Evolutionary conservation across 306 rosid genomes (phyloP).

Genomic region (Quercus wislizeni): DNA sequence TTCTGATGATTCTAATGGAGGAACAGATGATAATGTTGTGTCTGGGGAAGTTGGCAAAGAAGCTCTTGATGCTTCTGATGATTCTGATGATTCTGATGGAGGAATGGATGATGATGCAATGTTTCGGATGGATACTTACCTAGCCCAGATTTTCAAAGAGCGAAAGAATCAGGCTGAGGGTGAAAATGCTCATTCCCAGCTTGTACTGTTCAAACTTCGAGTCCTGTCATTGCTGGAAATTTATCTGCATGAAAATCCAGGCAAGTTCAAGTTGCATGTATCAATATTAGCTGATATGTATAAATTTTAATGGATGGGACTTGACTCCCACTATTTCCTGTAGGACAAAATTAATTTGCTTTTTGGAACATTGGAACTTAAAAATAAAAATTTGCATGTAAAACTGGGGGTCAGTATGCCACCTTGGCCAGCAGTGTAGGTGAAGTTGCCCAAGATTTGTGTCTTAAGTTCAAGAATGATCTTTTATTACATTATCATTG

Average conservation of each 20-base stretch:
- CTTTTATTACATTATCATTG: background rate
- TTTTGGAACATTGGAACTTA: background rate
- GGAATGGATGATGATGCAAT: conserved; percentile 99
- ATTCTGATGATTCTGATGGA: conserved; percentile 92
- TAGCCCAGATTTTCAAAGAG: conserved; percentile 83
- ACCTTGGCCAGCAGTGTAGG: background rate
- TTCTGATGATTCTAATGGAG: conserved; percentile 93
- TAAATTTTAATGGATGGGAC: background rate
- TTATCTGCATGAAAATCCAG: conserved; percentile 91
- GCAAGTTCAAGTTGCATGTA: conserved; percentile 32
- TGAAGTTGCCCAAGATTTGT: background rate
- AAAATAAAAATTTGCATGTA: background rate
- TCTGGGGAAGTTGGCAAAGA: conserved; percentile 50
- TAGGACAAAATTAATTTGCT: background rate
- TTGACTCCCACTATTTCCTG: background rate
- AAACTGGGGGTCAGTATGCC: background rate
- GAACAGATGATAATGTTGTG: conserved; percentile 93
- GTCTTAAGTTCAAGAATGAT: background rate
- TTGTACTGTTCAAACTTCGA: conserved; percentile 81
- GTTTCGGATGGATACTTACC: conserved; percentile 85
- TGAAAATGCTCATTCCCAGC: conserved; percentile 90
- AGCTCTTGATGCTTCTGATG: conserved; percentile 65
- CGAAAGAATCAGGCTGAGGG: conserved; percentile 70
- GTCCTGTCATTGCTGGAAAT: conserved; percentile 89
- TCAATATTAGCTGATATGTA: background rate